A percentile compares a stretch with the other conserved stretches of the same genome.
phyloP scores from a whole-genome alignment of 257 asterid genomes.

The Ilex aquifolium region DNA sequence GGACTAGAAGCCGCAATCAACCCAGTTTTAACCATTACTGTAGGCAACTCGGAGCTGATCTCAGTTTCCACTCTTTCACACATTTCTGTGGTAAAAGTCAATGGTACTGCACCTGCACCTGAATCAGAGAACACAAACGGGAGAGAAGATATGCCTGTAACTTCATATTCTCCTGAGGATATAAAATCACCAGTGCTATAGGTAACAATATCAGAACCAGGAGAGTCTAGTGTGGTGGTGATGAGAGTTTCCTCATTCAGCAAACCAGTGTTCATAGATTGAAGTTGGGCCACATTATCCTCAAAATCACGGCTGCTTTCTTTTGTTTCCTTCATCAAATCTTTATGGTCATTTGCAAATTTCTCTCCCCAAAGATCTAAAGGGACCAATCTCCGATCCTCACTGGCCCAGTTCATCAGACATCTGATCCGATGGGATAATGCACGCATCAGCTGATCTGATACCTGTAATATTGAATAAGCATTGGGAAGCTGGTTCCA shows the following conservation, averaged over 20 bases:
- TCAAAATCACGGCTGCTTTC: slow-evolving; percentile 16
- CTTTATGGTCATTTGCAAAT: slow-evolving; percentile 20
- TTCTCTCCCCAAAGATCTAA: slow-evolving; percentile 22
- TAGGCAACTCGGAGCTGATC: slow-evolving; percentile 26
- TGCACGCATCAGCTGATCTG: slow-evolving; percentile 48
- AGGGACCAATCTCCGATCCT: slow-evolving; percentile 22
- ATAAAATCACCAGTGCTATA: slow-evolving; percentile 26
- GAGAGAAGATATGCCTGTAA: slow-evolving; percentile 22
- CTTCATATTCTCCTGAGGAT: slow-evolving; percentile 27
- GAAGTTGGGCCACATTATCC: slow-evolving; percentile 22
- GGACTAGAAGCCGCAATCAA: slow-evolving; percentile 24
- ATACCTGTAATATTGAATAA: slow-evolving; percentile 33
- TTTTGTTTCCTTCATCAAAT: slow-evolving; percentile 23
- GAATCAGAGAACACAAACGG: slow-evolving; percentile 21
- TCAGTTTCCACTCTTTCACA: slow-evolving; percentile 25
- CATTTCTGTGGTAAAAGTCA: slow-evolving; percentile 22
- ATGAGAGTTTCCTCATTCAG: slow-evolving; percentile 24
- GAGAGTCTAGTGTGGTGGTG: slow-evolving; percentile 23
- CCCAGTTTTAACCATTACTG: slow-evolving; percentile 25
- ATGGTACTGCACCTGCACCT: slow-evolving; percentile 19
- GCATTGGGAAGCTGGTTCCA: slow-evolving; percentile 21
- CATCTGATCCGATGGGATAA: slow-evolving; percentile 42
- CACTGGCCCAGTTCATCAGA: slow-evolving; percentile 39
- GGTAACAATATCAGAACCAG: slow-evolving; percentile 24
- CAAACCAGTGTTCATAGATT: slow-evolving; percentile 19